phyloP scores from a whole-genome alignment of 345 rosid genomes.

The Nasturtium officinale region DNA sequence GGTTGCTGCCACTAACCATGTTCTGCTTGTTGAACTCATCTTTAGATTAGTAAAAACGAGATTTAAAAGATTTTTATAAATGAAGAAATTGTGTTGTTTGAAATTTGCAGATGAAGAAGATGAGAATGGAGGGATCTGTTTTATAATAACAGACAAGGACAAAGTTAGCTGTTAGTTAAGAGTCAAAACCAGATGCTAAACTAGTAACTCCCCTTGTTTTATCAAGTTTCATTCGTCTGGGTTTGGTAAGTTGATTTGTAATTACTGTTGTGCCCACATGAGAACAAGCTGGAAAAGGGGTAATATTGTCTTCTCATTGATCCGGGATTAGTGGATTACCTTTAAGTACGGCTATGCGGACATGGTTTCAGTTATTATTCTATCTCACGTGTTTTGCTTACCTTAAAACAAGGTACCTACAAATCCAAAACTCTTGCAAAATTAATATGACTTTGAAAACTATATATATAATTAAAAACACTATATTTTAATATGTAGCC shows the following conservation, averaged over 20 bases:
- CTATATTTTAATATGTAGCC: no score
- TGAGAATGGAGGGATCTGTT: neutral
- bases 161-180: conserved; percentile 6
- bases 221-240: neutral
- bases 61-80: neutral
- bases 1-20: conserved; percentile 60
- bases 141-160: conserved; percentile 4
- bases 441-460: neutral
- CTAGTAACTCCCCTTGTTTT: conserved; percentile 16
- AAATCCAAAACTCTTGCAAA: neutral
- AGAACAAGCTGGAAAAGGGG: neutral
- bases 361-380: neutral
- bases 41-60: neutral
- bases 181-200: conserved; percentile 27
- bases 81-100: neutral
- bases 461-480: no score
- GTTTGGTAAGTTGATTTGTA: neutral
- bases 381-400: neutral
- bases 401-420: neutral
- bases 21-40: conserved; percentile 45
- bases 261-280: neutral
- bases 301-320: neutral
- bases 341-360: neutral
- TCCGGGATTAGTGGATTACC: neutral
- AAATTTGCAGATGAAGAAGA: neutral